Percentiles rank a stretch among this genome's conserved stretches.
Evolutionary conservation across 495 filamentous ascomycete species (phyloP).

Genomic region (Penicillium antarcticum): DNA sequence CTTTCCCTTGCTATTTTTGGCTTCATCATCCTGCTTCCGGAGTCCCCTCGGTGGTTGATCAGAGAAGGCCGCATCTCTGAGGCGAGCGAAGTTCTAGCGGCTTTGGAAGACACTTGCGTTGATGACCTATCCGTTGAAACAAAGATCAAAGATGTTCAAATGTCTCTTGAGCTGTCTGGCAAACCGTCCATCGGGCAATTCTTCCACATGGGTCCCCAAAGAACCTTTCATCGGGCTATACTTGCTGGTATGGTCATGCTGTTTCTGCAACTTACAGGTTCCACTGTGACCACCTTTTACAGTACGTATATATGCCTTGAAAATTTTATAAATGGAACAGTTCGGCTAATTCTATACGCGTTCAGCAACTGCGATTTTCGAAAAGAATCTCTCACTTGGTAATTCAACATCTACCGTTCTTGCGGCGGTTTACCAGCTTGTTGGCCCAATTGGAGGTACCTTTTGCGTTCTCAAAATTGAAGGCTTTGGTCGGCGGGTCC

Average conservation of each 20-base stretch:
- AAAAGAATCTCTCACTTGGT: constrained; percentile 15
- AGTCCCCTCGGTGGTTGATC: constrained; percentile 46
- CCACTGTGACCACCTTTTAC: constrained; percentile 25
- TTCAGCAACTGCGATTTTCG: constrained; percentile 21
- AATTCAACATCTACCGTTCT: constrained; percentile 19
- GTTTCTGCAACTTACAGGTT: constrained; percentile 21
- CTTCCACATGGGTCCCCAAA: constrained; percentile 21
- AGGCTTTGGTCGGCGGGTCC: constrained; percentile 16
- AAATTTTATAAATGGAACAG: background rate
- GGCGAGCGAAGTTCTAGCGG: constrained; percentile 32
- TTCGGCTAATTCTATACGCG: background rate
- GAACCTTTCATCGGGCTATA: constrained; percentile 20
- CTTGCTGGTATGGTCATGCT: constrained; percentile 15
- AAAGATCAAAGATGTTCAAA: constrained; percentile 18
- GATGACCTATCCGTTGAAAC: constrained; percentile 17
- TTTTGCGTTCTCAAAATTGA: constrained; percentile 21
- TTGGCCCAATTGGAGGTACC: constrained; percentile 16
- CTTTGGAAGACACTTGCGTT: constrained; percentile 34
- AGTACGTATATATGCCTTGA: constrained; percentile 8
- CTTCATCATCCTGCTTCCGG: constrained; percentile 39
- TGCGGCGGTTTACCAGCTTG: constrained; percentile 18
- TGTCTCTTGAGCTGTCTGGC: constrained; percentile 12
- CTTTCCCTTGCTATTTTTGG: constrained; percentile 18
- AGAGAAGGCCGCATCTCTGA: constrained; percentile 30
- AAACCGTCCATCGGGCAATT: constrained; percentile 7